phyloP scores from a whole-genome alignment of 805 yeast genomes.

The Yamadazyma sp. region DNA sequence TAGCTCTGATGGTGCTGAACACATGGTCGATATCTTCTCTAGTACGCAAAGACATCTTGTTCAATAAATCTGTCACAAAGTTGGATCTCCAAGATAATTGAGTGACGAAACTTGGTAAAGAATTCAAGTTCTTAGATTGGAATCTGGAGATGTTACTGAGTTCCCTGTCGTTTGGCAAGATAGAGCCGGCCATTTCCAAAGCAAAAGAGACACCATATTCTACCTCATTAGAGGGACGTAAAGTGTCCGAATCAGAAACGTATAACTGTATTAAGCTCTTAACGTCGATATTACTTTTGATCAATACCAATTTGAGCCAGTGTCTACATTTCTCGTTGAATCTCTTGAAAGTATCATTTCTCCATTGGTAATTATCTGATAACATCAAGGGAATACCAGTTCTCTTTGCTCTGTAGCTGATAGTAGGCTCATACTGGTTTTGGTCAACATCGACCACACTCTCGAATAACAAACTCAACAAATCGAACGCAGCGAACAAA shows the following conservation, averaged over 20 bases:
- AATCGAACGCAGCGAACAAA: slow-evolving; percentile 76
- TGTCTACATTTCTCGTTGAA: slow-evolving; percentile 57
- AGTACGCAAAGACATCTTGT: slow-evolving; percentile 28
- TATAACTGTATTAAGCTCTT: slow-evolving; percentile 79
- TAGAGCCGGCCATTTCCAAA: slow-evolving; percentile 76
- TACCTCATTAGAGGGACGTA: slow-evolving; percentile 30
- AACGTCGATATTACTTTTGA: slow-evolving; percentile 66
- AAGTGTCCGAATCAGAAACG: slow-evolving; percentile 48
- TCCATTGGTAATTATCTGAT: slow-evolving; percentile 76
- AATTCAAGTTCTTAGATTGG: slow-evolving; percentile 44
- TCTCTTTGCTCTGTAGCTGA: slow-evolving; percentile 49
- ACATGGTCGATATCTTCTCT: slow-evolving; percentile 28
- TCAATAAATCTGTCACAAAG: slow-evolving; percentile 34
- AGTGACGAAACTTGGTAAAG: slow-evolving; percentile 71
- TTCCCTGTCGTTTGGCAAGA: slow-evolving; percentile 68
- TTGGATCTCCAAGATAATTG: slow-evolving; percentile 71
- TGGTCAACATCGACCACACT: slow-evolving; percentile 82
- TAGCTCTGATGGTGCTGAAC: slow-evolving; percentile 26
- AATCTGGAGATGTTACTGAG: slow-evolving; percentile 47
- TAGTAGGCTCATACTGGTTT: slow-evolving; percentile 83
- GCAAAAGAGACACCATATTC: slow-evolving; percentile 90
- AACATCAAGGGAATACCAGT: slow-evolving; percentile 55
- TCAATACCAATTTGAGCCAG: slow-evolving; percentile 66
- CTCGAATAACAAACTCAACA: slow-evolving; percentile 72
- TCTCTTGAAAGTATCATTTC: slow-evolving; percentile 62